phyloP scores from a whole-genome alignment of 1,139 yeast species.

The Candida albicans region DNA sequence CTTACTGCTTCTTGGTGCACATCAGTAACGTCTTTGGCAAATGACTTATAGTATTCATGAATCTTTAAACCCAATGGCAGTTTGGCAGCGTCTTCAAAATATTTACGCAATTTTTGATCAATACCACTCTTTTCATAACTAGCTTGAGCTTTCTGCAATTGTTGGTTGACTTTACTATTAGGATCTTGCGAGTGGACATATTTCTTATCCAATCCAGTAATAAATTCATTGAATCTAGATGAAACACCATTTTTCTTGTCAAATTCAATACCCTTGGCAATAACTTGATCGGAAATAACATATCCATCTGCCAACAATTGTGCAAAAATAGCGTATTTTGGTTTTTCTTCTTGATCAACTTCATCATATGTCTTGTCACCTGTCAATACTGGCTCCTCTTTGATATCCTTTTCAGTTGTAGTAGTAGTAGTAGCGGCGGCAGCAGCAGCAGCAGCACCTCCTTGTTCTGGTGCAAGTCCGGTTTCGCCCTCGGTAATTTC shows the following conservation, averaged over 20 bases:
- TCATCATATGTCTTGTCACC: constrained; percentile 35
- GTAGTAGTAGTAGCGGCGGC: no score
- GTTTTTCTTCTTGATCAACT: constrained; percentile 74
- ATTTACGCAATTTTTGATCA: constrained; percentile 21
- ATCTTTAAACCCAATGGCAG: constrained; percentile 40
- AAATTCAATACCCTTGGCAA: constrained; percentile 58
- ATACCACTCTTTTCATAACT: constrained; percentile 9
- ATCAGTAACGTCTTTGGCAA: constrained; percentile 57
- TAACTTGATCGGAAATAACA: constrained; percentile 59
- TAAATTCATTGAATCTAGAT: constrained; percentile 53
- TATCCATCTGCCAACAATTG: constrained; percentile 76
- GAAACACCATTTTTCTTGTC: constrained; percentile 69
- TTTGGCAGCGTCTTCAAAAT: constrained; percentile 37
- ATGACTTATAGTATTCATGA: constrained; percentile 40
- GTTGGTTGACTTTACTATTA: constrained; percentile 17
- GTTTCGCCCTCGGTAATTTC: constrained; percentile 18
- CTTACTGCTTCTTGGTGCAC: constrained; percentile 76
- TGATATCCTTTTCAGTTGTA: constrained; percentile 5
- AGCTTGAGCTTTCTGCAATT: constrained; percentile 18
- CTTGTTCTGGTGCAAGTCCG: constrained; percentile 7
- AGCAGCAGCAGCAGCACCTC: constrained; percentile 9
- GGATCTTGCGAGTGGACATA: constrained; percentile 39
- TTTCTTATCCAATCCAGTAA: constrained; percentile 55
- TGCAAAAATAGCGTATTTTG: constrained; percentile 73
- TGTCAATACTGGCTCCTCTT: constrained; percentile 28